Conservation (phyloP, 345 rosid species). For the Populus nigra region DNA sequence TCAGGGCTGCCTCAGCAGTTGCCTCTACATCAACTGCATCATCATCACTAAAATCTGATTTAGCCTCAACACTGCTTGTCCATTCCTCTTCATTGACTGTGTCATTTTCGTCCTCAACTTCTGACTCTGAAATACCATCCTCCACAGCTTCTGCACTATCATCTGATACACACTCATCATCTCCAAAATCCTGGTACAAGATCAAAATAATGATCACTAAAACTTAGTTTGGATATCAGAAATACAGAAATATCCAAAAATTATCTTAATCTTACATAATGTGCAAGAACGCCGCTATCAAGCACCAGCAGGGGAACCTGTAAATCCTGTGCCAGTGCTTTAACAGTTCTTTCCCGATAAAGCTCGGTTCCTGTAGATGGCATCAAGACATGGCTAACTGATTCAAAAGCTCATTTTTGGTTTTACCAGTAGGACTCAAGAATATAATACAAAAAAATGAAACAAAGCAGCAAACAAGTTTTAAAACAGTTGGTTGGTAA, state of each 20-base stretch:
- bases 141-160: constrained; percentile 60
- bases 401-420: neutral
- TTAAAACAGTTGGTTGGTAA: constrained; percentile 1
- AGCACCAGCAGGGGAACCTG: constrained; percentile 84
- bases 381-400: constrained; percentile 10
- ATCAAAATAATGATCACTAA: constrained; percentile 15
- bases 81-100: constrained; percentile 64
- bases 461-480: neutral
- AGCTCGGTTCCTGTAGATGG: constrained; percentile 78
- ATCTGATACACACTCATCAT: constrained; percentile 76
- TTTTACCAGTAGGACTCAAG: neutral
- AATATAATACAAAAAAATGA: neutral
- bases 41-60: constrained; percentile 67
- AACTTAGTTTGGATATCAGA: neutral
- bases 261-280: constrained; percentile 69
- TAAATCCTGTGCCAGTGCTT: constrained; percentile 83
- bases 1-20: constrained; percentile 73
- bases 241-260: neutral
- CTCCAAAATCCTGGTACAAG: constrained; percentile 66
- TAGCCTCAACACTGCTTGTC: constrained; percentile 62
- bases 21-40: constrained; percentile 63
- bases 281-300: constrained; percentile 86
- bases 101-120: constrained; percentile 77
- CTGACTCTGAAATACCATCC: constrained; percentile 76
- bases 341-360: constrained; percentile 83